Conservation (phyloP, 352 stramenopile genomes). For the Globisporangium polare region DNA sequence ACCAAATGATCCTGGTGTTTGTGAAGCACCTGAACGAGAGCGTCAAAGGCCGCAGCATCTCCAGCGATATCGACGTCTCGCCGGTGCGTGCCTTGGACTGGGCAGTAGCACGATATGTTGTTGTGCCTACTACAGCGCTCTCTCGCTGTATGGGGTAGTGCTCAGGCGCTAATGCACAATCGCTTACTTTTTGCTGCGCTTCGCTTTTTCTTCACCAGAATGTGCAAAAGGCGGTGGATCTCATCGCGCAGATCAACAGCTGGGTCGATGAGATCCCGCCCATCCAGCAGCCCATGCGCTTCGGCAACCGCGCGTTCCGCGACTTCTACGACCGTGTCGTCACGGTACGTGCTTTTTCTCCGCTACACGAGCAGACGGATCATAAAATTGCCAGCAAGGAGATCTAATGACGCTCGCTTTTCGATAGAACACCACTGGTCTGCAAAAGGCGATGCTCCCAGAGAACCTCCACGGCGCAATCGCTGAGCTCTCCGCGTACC, state of each 20-base stretch:
- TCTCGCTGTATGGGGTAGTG: not conserved
- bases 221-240: slow-evolving; percentile 58
- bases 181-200: not conserved
- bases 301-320: slow-evolving; percentile 94
- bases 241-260: slow-evolving; percentile 61
- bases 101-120: not conserved
- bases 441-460: slow-evolving; percentile 68
- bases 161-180: not conserved
- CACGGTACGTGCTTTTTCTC: slow-evolving; percentile 34
- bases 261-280: slow-evolving; percentile 92
- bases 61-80: slow-evolving; percentile 61
- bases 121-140: not conserved
- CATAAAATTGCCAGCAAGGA: too few species aligned
- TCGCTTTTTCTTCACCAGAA: slow-evolving; percentile 32
- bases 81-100: slow-evolving; percentile 27
- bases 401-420: not conserved
- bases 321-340: slow-evolving; percentile 83
- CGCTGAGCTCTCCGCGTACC: slow-evolving; percentile 92
- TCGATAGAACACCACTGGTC: slow-evolving; percentile 34
- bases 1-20: slow-evolving; percentile 80
- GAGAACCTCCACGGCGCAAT: slow-evolving; percentile 58
- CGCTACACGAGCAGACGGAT: too few species aligned
- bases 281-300: slow-evolving; percentile 92
- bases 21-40: slow-evolving; percentile 82
- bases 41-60: slow-evolving; percentile 57